Evolutionary conservation across 192 early-diverging fungal genomes (phyloP).

Genomic region (Diversispora epigaea): DNA sequence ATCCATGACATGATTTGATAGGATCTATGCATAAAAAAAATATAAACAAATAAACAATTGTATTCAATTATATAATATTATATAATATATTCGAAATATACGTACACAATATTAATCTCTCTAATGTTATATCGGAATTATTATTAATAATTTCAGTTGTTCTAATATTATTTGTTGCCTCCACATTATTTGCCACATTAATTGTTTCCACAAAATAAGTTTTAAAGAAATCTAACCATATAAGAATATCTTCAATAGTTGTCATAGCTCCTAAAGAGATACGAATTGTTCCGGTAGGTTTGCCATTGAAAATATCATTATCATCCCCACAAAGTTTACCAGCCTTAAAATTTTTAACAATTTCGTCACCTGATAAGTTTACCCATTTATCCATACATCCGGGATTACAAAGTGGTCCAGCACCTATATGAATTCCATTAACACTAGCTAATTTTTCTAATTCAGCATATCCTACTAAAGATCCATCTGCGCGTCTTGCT

Average conservation of each 20-base stretch:
- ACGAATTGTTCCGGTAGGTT: slow-evolving; percentile 67
- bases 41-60: slow-evolving; percentile 38
- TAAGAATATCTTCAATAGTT: slow-evolving; percentile 57
- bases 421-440: slow-evolving; percentile 65
- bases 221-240: slow-evolving; percentile 60
- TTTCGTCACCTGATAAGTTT: slow-evolving; percentile 49
- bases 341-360: slow-evolving; percentile 39
- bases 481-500: slow-evolving; percentile 51
- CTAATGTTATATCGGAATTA: neutral
- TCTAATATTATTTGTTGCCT: slow-evolving; percentile 20
- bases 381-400: slow-evolving; percentile 71
- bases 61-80: slow-evolving; percentile 5
- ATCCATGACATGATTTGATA: slow-evolving; percentile 78
- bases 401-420: slow-evolving; percentile 81
- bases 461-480: slow-evolving; percentile 59
- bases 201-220: slow-evolving; percentile 52
- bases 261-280: slow-evolving; percentile 80
- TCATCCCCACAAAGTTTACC: slow-evolving; percentile 76
- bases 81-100: slow-evolving; percentile 35
- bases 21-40: slow-evolving; percentile 50
- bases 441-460: slow-evolving; percentile 66
- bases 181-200: neutral
- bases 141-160: neutral
- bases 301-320: slow-evolving; percentile 66
- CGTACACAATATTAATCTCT: slow-evolving; percentile 20